Evolutionary conservation across 257 asterid species (phyloP).

Genomic region (Ballota nigra): DNA sequence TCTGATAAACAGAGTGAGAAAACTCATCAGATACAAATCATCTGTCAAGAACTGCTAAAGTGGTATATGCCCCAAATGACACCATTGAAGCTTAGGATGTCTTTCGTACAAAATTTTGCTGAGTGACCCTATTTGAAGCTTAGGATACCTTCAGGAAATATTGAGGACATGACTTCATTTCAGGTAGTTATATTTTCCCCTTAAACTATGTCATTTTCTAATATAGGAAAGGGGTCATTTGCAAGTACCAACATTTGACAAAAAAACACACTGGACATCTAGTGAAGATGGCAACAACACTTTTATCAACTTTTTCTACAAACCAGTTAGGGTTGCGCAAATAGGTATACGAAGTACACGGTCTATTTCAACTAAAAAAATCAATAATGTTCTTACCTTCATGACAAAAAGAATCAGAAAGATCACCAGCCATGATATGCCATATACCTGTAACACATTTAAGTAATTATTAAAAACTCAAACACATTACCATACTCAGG

Average conservation of each 20-base stretch:
- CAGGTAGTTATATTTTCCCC: not conserved
- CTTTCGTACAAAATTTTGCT: not conserved
- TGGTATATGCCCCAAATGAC: not conserved
- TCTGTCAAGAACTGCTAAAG: not conserved
- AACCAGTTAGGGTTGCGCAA: not conserved
- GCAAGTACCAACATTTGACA: not conserved
- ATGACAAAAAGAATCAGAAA: slow-evolving; percentile 76
- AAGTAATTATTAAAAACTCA: slow-evolving; percentile 17
- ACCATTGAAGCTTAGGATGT: not conserved
- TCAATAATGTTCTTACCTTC: slow-evolving; percentile 59
- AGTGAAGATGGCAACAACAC: not conserved
- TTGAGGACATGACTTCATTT: not conserved
- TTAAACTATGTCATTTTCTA: not conserved
- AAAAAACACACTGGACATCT: not conserved
- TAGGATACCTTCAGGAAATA: not conserved
- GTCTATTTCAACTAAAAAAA: not conserved
- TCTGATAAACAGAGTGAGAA: slow-evolving; percentile 39
- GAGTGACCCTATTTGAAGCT: not conserved
- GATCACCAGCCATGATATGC: slow-evolving; percentile 94
- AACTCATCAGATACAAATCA: slow-evolving; percentile 1
- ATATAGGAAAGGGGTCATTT: not conserved
- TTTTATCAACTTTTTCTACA: not conserved
- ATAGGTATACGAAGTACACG: not conserved
- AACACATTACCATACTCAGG: not conserved
- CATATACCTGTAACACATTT: slow-evolving; percentile 64